Base-by-base conservation (phyloP, 78 protist species). In the Dictyostelium capitatum region DNA sequence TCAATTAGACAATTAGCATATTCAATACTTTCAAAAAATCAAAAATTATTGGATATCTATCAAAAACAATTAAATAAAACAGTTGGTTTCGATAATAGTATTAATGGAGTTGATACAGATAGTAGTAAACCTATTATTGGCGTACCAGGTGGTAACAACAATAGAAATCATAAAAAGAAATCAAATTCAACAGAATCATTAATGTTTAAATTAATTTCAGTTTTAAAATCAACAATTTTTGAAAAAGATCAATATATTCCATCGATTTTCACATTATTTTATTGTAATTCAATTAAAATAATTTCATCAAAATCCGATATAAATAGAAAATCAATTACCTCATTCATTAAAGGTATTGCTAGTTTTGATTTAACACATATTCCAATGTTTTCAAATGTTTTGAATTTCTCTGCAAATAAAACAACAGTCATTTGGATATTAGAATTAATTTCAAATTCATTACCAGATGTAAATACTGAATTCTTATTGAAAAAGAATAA, bases 191-290 rank as follows among this genome's bases (percentile, higher is more conserved):
- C 25, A 6, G 48, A 67, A 15, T 30, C 25, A 28, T 30, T 67
- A 12, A 67, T 67, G 43, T 32, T 67, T 20, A 79, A 79, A 20
- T 64, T 32, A 15, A 59, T 67, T 23, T 20, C 10, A 48, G 79
- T 77, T 19, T 56, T 65, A 50, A 77, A 59, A 41, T 41, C 43
- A 74, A 48, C 41, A 46, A 59, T 79, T 7, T 79, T 54, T 56
- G 83, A 79, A 54, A 54, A 50, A 28, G 59, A 77, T 57, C 83
- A 77, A 77, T 28, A 70, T 28, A 62, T 87, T 53, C 83, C 93
- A 51, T 15, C 46, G 3, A 12, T 87, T 43, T 87, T 75, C 69
- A 51, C 79, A 48, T n/a, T 57, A 25, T 84, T 84, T 32, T 50
- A 73, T 12, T 37, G 41, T 28, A 74, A 32, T 9, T 59, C 83